Percentiles rank a stretch among this genome's conserved stretches.
phyloP scores from a whole-genome alignment of 2,329 filamentous ascomycete species.

The Monilinia laxa region DNA sequence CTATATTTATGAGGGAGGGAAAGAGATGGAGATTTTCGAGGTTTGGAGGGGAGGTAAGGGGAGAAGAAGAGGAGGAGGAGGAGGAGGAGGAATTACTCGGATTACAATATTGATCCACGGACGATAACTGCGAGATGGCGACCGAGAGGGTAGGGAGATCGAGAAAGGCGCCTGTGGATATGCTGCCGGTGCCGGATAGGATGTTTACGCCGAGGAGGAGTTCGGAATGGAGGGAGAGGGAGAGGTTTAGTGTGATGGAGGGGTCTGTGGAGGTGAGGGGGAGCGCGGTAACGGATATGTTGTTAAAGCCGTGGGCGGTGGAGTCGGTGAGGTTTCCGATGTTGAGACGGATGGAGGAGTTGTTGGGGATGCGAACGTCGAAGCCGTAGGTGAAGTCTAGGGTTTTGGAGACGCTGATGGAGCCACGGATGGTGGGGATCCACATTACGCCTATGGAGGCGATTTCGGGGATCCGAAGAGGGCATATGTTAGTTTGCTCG shows the following conservation, averaged over 20 bases:
- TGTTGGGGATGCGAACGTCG: neutral
- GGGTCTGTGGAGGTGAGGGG: conserved; percentile 13
- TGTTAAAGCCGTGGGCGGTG: neutral
- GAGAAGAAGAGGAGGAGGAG: neutral
- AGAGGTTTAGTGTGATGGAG: neutral
- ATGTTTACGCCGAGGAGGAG: conserved; percentile 19
- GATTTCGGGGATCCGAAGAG: conserved; percentile 12
- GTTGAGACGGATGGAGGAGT: neutral
- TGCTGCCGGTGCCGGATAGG: neutral
- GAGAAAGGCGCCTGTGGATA: conserved; percentile 16
- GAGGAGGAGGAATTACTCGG: neutral
- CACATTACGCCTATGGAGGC: conserved; percentile 13
- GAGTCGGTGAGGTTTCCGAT: conserved; percentile 18
- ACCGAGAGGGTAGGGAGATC: conserved; percentile 11
- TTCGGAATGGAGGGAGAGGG: conserved; percentile 4
- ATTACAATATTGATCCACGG: conserved; percentile 10
- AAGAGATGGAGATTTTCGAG: neutral
- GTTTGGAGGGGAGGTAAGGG: neutral
- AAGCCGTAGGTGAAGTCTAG: conserved; percentile 22
- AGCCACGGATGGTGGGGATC: neutral
- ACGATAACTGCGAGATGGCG: conserved; percentile 8
- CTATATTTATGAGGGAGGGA: conserved; percentile 15
- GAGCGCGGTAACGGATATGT: neutral
- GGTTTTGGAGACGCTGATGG: neutral
- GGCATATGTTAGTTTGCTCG: neutral